Conservation (phyloP, 2,329 filamentous ascomycete genomes). For the Venturia oleaginea region DNA sequence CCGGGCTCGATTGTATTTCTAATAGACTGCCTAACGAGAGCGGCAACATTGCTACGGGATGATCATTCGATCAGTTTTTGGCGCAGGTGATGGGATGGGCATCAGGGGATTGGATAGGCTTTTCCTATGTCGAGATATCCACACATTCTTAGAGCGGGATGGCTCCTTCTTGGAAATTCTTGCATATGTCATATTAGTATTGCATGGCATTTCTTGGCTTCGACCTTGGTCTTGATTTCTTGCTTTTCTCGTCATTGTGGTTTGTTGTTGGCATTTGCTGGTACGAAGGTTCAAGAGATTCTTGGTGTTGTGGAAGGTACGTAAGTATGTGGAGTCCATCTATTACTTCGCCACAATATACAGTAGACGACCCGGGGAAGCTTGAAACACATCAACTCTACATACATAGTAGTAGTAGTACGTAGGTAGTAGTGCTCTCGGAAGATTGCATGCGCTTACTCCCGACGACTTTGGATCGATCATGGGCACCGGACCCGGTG, state of each 20-base stretch:
- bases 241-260: background rate
- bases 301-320: no score
- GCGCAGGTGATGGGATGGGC: background rate
- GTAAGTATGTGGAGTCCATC: no score
- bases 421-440: no score
- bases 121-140: slow-evolving; percentile 5
- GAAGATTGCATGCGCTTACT: no score
- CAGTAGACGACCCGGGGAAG: no score
- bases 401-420: no score
- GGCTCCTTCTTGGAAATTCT: background rate
- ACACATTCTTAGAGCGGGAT: background rate
- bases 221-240: background rate
- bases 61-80: background rate
- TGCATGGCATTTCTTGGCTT: background rate
- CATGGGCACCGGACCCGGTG: no score
- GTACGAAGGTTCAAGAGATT: background rate
- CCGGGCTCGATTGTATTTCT: background rate
- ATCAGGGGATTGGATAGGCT: background rate
- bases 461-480: background rate
- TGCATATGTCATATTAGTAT: background rate
- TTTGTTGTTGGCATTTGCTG: background rate
- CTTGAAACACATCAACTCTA: no score
- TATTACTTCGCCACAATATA: no score
- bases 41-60: background rate
- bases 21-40: background rate